Conservation (phyloP, 305 asterid genomes). For the Andrographis paniculata region DNA sequence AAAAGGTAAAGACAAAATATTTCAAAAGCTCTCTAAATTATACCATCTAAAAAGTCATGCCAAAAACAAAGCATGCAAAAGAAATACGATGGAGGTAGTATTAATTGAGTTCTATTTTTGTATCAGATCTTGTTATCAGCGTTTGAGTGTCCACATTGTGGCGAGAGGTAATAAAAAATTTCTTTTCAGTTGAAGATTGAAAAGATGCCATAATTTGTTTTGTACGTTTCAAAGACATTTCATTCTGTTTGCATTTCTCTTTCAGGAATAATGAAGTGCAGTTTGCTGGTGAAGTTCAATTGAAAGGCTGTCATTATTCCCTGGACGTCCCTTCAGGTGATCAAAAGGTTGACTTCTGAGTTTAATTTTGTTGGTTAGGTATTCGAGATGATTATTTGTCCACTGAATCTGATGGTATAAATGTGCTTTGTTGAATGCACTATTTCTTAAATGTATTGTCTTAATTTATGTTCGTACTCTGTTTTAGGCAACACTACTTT, state of each 20-base stretch:
- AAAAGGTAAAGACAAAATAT: no score
- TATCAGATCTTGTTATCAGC: constrained; percentile 84
- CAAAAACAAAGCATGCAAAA: no score
- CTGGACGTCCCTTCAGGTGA: constrained; percentile 65
- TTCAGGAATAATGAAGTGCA: constrained; percentile 92
- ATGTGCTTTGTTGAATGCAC: no score
- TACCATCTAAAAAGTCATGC: no score
- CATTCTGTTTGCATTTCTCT: constrained; percentile 11
- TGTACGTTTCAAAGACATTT: no score
- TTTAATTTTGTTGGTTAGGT: constrained; percentile 12
- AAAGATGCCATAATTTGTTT: no score
- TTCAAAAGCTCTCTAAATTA: no score
- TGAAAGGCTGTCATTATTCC: constrained; percentile 64
- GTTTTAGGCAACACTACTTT: no score
- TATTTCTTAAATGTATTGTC: background rate
- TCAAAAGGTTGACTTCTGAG: constrained; percentile 54
- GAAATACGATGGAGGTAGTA: no score
- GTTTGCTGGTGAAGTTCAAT: constrained; percentile 94
- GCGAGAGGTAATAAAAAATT: constrained; percentile 83
- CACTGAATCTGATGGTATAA: no score
- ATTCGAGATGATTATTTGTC: constrained; percentile 1
- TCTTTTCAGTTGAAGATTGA: no score
- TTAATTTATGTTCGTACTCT: no score
- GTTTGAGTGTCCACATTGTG: constrained; percentile 91
- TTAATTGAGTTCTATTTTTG: constrained; percentile 8